Percentiles rank a stretch among this genome's conserved stretches.
phyloP scores from a whole-genome alignment of 1,284 basidiomycete genomes.

The Rhodofomes roseus region DNA sequence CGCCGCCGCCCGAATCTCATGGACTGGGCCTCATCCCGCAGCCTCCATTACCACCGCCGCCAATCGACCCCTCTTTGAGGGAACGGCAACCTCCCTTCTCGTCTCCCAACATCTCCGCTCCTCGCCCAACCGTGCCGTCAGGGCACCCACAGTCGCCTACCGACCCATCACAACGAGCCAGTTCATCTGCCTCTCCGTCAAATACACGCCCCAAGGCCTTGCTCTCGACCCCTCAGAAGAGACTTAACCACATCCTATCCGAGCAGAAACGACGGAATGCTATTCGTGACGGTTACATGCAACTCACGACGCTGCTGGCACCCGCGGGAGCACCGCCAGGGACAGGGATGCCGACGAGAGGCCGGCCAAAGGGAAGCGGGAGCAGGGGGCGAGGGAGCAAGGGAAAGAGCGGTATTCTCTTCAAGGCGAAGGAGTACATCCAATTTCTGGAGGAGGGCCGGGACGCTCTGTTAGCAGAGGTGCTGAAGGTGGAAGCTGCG shows the following conservation, averaged over 20 bases:
- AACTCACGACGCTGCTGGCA: conserved; percentile 74
- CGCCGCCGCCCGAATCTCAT: neutral
- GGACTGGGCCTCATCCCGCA: neutral
- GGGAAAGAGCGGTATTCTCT: conserved; percentile 79
- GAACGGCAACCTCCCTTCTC: neutral
- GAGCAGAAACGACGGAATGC: conserved; percentile 89
- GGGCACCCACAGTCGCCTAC: conserved; percentile 10
- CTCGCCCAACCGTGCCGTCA: neutral
- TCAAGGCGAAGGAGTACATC: conserved; percentile 76
- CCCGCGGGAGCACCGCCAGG: conserved; percentile 60
- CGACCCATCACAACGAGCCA: conserved; percentile 10
- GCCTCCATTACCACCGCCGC: neutral
- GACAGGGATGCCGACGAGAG: conserved; percentile 71
- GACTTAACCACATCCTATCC: conserved; percentile 91
- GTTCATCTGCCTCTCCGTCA: conserved; percentile 10
- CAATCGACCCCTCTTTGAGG: neutral
- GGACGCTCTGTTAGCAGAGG: conserved; percentile 60
- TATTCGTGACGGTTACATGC: conserved; percentile 85
- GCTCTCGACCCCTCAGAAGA: conserved; percentile 82
- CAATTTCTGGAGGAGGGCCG: conserved; percentile 72
- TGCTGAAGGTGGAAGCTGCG: conserved; percentile 55
- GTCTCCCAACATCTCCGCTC: neutral
- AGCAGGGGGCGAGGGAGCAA: conserved; percentile 39
- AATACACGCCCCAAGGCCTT: conserved; percentile 45
- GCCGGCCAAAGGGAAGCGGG: conserved; percentile 77